Base-by-base conservation (phyloP, 2,329 filamentous ascomycete species). In the Ampelomyces quisqualis region DNA sequence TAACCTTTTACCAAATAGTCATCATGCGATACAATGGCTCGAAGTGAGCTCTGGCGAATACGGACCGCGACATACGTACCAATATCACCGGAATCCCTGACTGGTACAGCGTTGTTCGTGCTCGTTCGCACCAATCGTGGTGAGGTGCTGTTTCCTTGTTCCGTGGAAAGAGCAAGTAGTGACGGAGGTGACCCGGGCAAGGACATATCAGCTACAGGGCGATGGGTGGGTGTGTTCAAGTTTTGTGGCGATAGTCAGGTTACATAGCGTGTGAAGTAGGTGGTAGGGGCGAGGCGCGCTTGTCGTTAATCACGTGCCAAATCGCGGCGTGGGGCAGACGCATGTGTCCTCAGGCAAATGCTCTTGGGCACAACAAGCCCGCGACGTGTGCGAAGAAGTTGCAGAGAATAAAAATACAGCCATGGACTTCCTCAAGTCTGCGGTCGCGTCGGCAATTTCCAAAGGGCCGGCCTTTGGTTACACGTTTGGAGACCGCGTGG, bases 361-460 rank as follows among this genome's bases (percentile, higher is more conserved):
- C 42, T 33, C 37, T 38, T 23, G 23, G 28, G 34, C 21, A 30
- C 24, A 23, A 20, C 24, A 43, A 11, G n/a, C 9, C 21, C 39
- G 30, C 37, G n/a, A 34, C 30, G 20, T 27, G 20, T 26, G 23
- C 10, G 10, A 24, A 18, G 8, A 18, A 5, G 23, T 21, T 20
- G 7, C 26, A 9, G n/a, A 17, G 31, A 19, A 14, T 15, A 18
- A 19, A 24, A 26, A 22, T n/a, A 30, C 36, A 31, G 29, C 55
- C 55, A 98, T 98, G 93, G 90, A 98, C 69, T 97, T 97, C 64
- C 80, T 98, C 65, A 97, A 97, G 73, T 97, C 90, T 47, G 93
- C 93, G 37, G 90, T 97, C 65, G 91, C 90, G 31, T 97, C 93
- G 47, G 91, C 90, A 57, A 97, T 98, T 61, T 88, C 93, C 31